Conservation (phyloP, 768 basidiomycete genomes). For the Boletus coccyginus region DNA sequence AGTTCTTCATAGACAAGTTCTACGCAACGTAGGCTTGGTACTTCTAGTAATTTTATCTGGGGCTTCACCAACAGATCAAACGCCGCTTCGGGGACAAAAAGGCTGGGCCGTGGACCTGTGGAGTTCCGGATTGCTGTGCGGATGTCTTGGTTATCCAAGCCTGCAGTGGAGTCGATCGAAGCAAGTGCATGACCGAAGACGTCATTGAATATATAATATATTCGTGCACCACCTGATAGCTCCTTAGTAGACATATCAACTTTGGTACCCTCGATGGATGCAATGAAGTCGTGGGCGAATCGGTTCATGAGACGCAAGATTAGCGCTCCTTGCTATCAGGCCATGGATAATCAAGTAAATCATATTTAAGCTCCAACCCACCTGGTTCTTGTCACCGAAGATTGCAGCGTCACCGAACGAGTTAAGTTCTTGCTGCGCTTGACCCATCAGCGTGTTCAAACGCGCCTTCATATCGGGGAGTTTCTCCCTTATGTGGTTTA, state of each 20-base stretch:
- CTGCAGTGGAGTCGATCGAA: constrained; percentile 86
- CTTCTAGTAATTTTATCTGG: constrained; percentile 94
- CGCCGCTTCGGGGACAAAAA: constrained; percentile 96
- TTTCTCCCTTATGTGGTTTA: constrained; percentile 98
- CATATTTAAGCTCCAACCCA: constrained; percentile 18
- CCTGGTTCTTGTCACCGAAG: constrained; percentile 89
- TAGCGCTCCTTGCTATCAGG: constrained; percentile 71
- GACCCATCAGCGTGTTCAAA: constrained; percentile 96
- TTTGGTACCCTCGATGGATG: constrained; percentile 96
- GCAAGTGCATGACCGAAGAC: constrained; percentile 91
- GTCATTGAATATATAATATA: constrained; percentile 99
- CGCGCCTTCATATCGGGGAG: constrained; percentile 99
- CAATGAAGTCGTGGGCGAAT: constrained; percentile 95
- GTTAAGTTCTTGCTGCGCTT: constrained; percentile 97
- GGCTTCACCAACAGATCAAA: constrained; percentile 97
- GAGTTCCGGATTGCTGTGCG: constrained; percentile 98
- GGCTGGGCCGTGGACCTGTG: constrained; percentile 91
- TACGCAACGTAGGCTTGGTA: constrained; percentile 92
- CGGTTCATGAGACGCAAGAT: constrained; percentile 97
- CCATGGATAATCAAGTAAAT: constrained; percentile 11
- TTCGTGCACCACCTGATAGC: constrained; percentile 93
- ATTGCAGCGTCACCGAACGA: constrained; percentile 93
- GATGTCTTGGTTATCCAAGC: constrained; percentile 92
- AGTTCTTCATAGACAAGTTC: constrained; percentile 98
- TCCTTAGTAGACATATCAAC: constrained; percentile 98